Percentiles rank a stretch among this genome's conserved stretches.
phyloP scores from a whole-genome alignment of 2,329 filamentous ascomycete genomes.

The Alternaria gansuensis region DNA sequence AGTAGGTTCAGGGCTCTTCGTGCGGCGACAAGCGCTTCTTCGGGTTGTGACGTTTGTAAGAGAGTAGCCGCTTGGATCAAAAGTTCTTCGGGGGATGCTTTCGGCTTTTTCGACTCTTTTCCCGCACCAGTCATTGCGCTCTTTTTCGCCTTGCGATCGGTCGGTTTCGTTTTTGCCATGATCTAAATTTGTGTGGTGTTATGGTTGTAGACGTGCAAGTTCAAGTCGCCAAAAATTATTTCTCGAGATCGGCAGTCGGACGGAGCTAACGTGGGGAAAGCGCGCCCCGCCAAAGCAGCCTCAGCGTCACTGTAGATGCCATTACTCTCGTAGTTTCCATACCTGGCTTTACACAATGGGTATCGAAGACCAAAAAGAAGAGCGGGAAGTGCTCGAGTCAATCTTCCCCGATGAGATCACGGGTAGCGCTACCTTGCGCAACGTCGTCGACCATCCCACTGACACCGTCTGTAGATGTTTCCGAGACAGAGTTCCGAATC shows the following conservation, averaged over 20 bases:
- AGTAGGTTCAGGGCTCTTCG: slow-evolving; percentile 63
- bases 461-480: slow-evolving; percentile 71
- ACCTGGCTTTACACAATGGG: slow-evolving; percentile 54
- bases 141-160: slow-evolving; percentile 54
- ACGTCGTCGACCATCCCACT: slow-evolving; percentile 14
- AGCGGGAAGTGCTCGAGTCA: slow-evolving; percentile 96
- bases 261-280: slow-evolving; percentile 40
- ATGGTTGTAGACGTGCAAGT: slow-evolving; percentile 7
- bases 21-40: slow-evolving; percentile 65
- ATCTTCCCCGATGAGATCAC: slow-evolving; percentile 98
- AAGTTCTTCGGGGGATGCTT: slow-evolving; percentile 63
- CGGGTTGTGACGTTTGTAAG: slow-evolving; percentile 66
- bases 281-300: slow-evolving; percentile 34
- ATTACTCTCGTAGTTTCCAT: slow-evolving; percentile 10
- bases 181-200: slow-evolving; percentile 4
- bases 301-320: slow-evolving; percentile 23
- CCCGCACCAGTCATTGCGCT: slow-evolving; percentile 48
- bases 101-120: slow-evolving; percentile 57
- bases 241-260: slow-evolving; percentile 31
- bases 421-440: slow-evolving; percentile 61
- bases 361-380: slow-evolving; percentile 88
- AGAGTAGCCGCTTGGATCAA: slow-evolving; percentile 65
- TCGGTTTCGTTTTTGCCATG: slow-evolving; percentile 64
- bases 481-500: slow-evolving; percentile 88
- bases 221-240: slow-evolving; percentile 34